Conservation (phyloP, 1,284 basidiomycete species). For the Sporisorium sorghi region DNA sequence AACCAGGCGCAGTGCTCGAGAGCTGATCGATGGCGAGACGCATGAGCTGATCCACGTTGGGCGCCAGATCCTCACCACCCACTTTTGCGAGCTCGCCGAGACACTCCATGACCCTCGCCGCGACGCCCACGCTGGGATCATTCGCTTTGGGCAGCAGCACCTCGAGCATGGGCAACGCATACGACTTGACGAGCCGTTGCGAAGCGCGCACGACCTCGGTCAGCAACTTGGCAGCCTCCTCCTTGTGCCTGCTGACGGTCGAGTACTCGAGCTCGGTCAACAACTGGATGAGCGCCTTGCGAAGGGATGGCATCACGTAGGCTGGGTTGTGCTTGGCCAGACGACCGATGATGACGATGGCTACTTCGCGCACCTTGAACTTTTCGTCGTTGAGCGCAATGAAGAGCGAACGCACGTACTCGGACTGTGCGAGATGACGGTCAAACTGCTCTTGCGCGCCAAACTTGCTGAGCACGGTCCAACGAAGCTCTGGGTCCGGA, state of each 20-base stretch:
- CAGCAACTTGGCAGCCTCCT: slow-evolving; percentile 71
- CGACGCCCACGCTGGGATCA: slow-evolving; percentile 86
- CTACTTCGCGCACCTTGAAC: slow-evolving; percentile 90
- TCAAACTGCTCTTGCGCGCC: slow-evolving; percentile 95
- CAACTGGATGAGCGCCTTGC: slow-evolving; percentile 95
- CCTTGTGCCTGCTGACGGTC: slow-evolving; percentile 82
- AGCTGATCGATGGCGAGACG: slow-evolving; percentile 88
- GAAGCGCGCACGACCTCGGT: slow-evolving; percentile 75
- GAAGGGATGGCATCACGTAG: slow-evolving; percentile 96
- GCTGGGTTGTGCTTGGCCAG: slow-evolving; percentile 96
- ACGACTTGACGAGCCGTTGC: slow-evolving; percentile 93
- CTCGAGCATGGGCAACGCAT: slow-evolving; percentile 93
- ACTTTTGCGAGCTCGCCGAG: slow-evolving; percentile 93
- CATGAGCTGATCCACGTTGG: slow-evolving; percentile 88
- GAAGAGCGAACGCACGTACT: slow-evolving; percentile 95
- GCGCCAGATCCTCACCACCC: slow-evolving; percentile 89
- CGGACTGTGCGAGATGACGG: slow-evolving; percentile 96
- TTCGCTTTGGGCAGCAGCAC: slow-evolving; percentile 89
- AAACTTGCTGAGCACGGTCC: slow-evolving; percentile 81
- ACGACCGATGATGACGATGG: slow-evolving; percentile 90
- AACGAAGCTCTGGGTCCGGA: slow-evolving; percentile 72
- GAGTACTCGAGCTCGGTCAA: slow-evolving; percentile 98
- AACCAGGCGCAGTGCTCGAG: slow-evolving; percentile 73
- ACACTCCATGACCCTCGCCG: slow-evolving; percentile 92
- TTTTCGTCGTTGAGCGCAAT: slow-evolving; percentile 98